A percentile compares a stretch with the other conserved stretches of the same genome.
phyloP scores from a whole-genome alignment of 805 yeast genomes.

The Kuraishia hungarica region DNA sequence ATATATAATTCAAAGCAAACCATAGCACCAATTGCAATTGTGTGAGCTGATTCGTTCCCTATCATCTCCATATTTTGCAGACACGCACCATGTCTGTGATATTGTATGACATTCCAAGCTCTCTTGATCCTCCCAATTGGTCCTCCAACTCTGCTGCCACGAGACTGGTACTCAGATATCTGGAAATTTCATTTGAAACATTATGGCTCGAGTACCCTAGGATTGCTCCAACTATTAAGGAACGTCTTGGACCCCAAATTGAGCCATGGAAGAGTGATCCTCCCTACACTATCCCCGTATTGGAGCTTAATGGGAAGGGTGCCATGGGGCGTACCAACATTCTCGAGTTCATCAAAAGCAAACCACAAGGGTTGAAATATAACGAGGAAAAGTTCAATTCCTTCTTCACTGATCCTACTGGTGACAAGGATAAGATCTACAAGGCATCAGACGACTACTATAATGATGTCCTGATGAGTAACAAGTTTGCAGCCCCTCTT shows the following conservation, averaged over 20 bases:
- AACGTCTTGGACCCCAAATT: neutral
- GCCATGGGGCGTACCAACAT: neutral
- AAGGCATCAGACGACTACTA: neutral
- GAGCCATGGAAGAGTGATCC: neutral
- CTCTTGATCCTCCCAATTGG: neutral
- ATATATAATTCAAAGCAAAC: too few relatives aligned
- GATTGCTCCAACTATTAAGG: neutral
- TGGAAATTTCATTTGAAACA: neutral
- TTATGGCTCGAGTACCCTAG: neutral
- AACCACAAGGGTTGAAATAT: neutral
- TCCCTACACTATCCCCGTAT: neutral
- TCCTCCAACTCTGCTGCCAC: neutral
- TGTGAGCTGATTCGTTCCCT: too few relatives aligned
- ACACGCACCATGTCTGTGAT: neutral
- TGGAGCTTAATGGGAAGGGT: neutral
- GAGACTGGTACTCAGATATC: neutral
- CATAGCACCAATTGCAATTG: too few relatives aligned
- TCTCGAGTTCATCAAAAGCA: neutral
- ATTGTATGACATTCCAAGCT: neutral
- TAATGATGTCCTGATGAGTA: neutral
- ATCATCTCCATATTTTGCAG: too few relatives aligned
- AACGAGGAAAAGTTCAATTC: neutral
- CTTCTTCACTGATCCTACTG: neutral
- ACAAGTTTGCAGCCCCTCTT: neutral
- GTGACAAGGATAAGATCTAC: neutral